A percentile compares a stretch with the other conserved stretches of the same genome.
Conservation (phyloP, 805 yeast genomes). For the Yamadazyma scolyti region DNA sequence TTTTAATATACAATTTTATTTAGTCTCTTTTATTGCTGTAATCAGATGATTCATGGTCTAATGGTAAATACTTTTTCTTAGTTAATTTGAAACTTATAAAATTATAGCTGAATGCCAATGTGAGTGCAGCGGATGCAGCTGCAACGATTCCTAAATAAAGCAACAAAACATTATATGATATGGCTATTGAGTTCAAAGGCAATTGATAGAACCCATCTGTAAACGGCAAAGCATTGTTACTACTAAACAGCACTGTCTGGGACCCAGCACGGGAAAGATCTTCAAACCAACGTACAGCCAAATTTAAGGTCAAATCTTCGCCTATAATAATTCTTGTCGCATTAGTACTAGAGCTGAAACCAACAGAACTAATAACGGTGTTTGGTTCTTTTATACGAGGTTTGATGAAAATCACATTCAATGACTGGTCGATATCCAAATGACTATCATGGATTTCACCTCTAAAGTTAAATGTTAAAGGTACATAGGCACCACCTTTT, state of each 20-base stretch:
- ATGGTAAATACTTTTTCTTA: constrained; percentile 14
- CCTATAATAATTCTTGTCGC: constrained; percentile 65
- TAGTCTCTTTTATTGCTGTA: constrained; percentile 2
- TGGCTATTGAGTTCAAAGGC: constrained; percentile 27
- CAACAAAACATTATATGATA: constrained; percentile 19
- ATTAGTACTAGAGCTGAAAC: constrained; percentile 59
- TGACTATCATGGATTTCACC: constrained; percentile 68
- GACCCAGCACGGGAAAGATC: constrained; percentile 6
- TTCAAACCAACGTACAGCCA: constrained; percentile 58
- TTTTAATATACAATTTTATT: neutral
- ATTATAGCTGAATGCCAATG: constrained; percentile 22
- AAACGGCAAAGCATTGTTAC: constrained; percentile 25
- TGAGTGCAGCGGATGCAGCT: constrained; percentile 17
- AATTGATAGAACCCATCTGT: constrained; percentile 38
- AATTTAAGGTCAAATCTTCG: constrained; percentile 51
- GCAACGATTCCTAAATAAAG: constrained; percentile 19
- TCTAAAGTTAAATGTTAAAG: constrained; percentile 59
- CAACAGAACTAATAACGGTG: constrained; percentile 51
- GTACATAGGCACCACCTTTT: constrained; percentile 47
- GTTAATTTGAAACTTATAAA: constrained; percentile 15
- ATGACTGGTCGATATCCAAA: constrained; percentile 56
- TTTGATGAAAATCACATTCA: constrained; percentile 49
- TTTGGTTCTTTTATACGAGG: constrained; percentile 28
- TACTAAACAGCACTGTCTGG: constrained; percentile 4
- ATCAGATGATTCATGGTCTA: constrained; percentile 18